Conservation (phyloP, 225 moss, liverwort and hornwort species). For the Sphagnum contortum region DNA sequence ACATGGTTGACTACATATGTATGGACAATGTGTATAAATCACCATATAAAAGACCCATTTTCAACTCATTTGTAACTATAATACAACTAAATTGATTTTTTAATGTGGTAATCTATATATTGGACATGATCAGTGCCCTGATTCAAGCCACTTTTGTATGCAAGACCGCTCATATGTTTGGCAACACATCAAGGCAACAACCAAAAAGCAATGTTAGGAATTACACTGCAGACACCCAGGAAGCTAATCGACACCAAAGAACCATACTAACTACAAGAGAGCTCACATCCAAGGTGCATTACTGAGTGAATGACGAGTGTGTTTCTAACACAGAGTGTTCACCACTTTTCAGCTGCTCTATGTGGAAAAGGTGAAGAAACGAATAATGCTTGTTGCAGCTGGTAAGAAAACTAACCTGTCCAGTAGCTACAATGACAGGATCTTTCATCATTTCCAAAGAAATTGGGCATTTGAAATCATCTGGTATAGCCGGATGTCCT, state of each 20-base stretch:
- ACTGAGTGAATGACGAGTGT: neutral
- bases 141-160: slow-evolving; percentile 57
- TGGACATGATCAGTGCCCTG: slow-evolving; percentile 40
- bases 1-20: too few species aligned
- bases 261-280: neutral
- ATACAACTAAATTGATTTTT: too few species aligned
- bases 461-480: slow-evolving; percentile 62
- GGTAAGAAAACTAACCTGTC: slow-evolving; percentile 24
- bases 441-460: slow-evolving; percentile 65
- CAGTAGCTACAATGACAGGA: slow-evolving; percentile 59
- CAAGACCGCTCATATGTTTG: slow-evolving; percentile 60
- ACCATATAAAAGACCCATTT: too few species aligned
- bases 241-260: neutral
- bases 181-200: neutral
- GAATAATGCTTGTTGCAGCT: too few species aligned
- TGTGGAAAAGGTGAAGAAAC: neutral
- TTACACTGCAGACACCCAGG: too few species aligned
- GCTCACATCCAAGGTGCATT: neutral
- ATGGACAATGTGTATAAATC: too few species aligned
- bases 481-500: slow-evolving; percentile 22
- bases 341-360: too few species aligned
- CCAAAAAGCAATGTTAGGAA: neutral
- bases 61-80: too few species aligned
- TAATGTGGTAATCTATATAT: neutral
- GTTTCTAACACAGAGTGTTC: too few species aligned